Evolutionary conservation across 306 rosid genomes (phyloP).

Genomic region (Cicer arietinum): DNA sequence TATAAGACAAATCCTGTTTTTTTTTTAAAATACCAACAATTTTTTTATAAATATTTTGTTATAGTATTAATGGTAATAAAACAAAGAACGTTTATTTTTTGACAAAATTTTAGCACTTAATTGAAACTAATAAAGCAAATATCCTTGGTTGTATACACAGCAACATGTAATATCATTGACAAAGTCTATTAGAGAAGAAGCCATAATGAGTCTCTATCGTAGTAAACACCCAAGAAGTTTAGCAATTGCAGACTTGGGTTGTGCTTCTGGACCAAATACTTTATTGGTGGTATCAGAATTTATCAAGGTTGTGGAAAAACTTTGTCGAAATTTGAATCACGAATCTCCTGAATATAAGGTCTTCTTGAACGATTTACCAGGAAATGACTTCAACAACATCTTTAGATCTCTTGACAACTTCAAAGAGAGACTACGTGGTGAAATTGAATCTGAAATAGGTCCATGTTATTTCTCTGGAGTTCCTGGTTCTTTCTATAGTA

Average conservation of each 20-base stretch:
- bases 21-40: too few relatives aligned
- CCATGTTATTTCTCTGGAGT: slow-evolving; percentile 57
- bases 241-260: slow-evolving; percentile 68
- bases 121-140: too few relatives aligned
- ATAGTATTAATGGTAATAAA: too few relatives aligned
- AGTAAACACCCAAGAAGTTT: slow-evolving; percentile 32
- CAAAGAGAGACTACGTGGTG: slow-evolving; percentile 33
- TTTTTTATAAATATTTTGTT: too few relatives aligned
- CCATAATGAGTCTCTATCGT: slow-evolving; percentile 37
- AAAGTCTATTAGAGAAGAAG: slow-evolving; percentile 53
- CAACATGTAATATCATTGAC: slow-evolving; percentile 48
- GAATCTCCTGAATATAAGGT: slow-evolving; percentile 54
- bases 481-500: slow-evolving; percentile 64
- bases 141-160: slow-evolving; percentile 22
- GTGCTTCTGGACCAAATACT: slow-evolving; percentile 69
- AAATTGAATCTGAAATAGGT: slow-evolving; percentile 39
- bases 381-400: slow-evolving; percentile 61
- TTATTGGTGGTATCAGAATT: slow-evolving; percentile 46
- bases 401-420: slow-evolving; percentile 51
- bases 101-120: too few relatives aligned
- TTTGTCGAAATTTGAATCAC: slow-evolving; percentile 31
- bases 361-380: slow-evolving; percentile 54
- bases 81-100: too few relatives aligned
- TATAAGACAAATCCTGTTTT: too few relatives aligned
- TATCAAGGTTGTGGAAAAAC: slow-evolving; percentile 47